A percentile compares a stretch with the other conserved stretches of the same genome.
Conservation (phyloP, 2,329 filamentous ascomycete genomes). For the Ampelomyces quisqualis region DNA sequence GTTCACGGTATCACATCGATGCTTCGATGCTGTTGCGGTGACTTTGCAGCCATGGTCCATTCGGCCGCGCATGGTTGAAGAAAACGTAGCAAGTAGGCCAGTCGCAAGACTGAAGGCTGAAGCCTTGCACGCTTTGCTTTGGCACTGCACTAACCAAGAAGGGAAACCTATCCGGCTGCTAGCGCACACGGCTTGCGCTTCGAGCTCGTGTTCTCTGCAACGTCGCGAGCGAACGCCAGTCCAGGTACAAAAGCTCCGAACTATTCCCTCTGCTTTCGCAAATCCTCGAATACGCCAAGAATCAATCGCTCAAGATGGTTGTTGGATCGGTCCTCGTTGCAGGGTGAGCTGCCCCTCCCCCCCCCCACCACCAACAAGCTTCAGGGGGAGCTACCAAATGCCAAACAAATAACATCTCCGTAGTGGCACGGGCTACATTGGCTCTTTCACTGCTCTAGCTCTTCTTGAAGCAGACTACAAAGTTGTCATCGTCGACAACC, state of each 20-base stretch:
- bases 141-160: background rate
- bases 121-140: background rate
- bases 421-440: slow-evolving; percentile 98
- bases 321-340: slow-evolving; percentile 88
- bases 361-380: slow-evolving; percentile 28
- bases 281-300: background rate
- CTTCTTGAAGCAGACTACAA: slow-evolving; percentile 94
- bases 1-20: too few species aligned
- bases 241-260: background rate
- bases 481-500: slow-evolving; percentile 92
- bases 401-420: slow-evolving; percentile 2
- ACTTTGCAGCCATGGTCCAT: background rate
- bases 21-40: too few species aligned
- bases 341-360: slow-evolving; percentile 62
- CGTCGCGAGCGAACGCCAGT: slow-evolving; percentile 10
- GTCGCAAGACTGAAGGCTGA: background rate
- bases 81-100: background rate
- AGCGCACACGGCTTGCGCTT: slow-evolving; percentile 13
- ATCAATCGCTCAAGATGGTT: slow-evolving; percentile 57
- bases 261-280: background rate
- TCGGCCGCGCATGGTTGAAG: background rate
- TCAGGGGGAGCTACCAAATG: slow-evolving; percentile 1
- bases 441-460: slow-evolving; percentile 90
- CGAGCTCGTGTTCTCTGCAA: slow-evolving; percentile 18
- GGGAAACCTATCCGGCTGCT: slow-evolving; percentile 20